These are phyloP conservation scores for Trebouxia sp. DNA, from an alignment of 139 green algal genomes.

Conservation along the genomic window DNA sequence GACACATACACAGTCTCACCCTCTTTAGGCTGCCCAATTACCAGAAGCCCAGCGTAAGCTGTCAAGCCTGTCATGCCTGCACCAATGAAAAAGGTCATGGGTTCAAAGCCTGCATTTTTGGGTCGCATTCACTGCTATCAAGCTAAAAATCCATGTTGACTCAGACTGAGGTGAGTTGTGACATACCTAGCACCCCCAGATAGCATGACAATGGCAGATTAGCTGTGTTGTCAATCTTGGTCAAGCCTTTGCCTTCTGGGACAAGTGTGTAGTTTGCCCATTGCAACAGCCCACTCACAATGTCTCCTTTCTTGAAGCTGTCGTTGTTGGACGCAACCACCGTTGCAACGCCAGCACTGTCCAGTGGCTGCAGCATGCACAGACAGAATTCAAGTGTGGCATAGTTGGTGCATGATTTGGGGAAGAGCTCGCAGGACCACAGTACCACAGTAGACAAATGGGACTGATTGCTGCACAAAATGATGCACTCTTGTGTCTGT, in stretches of 20 bases:
- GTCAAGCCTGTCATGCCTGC: conserved; percentile 20
- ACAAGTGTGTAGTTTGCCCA: background rate
- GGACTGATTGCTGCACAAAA: too few relatives aligned
- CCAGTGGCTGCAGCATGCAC: background rate
- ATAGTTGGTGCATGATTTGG: background rate
- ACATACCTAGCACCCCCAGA: background rate
- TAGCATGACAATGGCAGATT: conserved; percentile 6
- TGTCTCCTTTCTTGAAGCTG: background rate
- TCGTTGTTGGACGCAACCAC: conserved; percentile 5
- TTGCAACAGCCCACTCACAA: background rate
- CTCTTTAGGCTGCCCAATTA: background rate
- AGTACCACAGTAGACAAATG: too few relatives aligned
- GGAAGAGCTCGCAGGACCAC: too few relatives aligned
- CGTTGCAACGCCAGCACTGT: background rate
- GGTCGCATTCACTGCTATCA: background rate
- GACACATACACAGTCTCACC: conserved; percentile 23
- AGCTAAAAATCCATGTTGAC: background rate
- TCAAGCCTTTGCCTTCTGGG: background rate
- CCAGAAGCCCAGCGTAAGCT: conserved; percentile 12
- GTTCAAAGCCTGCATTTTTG: background rate
- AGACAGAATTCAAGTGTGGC: background rate
- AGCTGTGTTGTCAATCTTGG: conserved; percentile 10
- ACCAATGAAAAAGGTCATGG: background rate
- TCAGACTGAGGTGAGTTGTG: background rate
- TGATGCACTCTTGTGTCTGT: too few relatives aligned